Conservation (phyloP, 2,329 filamentous ascomycete species). For the Fusarium denticulatum region DNA sequence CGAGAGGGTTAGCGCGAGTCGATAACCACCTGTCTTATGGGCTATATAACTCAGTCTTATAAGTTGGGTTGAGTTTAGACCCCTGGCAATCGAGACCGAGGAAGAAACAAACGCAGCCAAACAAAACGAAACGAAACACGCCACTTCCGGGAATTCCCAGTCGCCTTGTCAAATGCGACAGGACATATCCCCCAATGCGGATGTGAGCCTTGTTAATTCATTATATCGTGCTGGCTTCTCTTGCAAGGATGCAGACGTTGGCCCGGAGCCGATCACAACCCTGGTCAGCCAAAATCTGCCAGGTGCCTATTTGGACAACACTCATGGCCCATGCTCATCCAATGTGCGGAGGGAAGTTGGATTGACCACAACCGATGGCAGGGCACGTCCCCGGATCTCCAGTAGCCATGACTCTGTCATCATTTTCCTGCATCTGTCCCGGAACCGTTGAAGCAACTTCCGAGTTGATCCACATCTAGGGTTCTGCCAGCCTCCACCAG, state of each 20-base stretch:
- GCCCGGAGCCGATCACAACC: conserved; percentile 24
- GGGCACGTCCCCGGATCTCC: conserved; percentile 22
- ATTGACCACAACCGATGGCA: conserved; percentile 22
- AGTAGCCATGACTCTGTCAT: conserved; percentile 18
- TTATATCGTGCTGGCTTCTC: conserved; percentile 5
- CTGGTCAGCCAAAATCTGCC: conserved; percentile 12
- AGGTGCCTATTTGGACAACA: conserved; percentile 11
- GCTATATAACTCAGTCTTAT: conserved; percentile 42
- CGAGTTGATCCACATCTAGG: conserved; percentile 50
- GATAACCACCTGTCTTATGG: conserved; percentile 43
- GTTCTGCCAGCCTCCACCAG: conserved; percentile 53
- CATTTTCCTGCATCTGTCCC: conserved; percentile 22
- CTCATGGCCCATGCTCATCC: conserved; percentile 19
- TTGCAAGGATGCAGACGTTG: conserved; percentile 13
- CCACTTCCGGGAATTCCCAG: conserved; percentile 29
- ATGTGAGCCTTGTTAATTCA: conserved; percentile 1
- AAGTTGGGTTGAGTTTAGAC: conserved; percentile 22
- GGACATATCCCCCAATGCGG: conserved; percentile 29
- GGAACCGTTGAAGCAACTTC: conserved; percentile 36
- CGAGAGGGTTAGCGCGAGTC: conserved; percentile 31
- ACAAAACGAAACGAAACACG: conserved; percentile 39
- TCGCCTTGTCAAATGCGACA: conserved; percentile 12
- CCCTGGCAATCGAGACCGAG: conserved; percentile 23
- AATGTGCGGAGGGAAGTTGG: conserved; percentile 22
- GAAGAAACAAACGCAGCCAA: conserved; percentile 29